Evolutionary conservation across 305 asterid species (phyloP), one percentile per base, ranked within the genome.

Genomic region (Salvia sclarea): DNA sequence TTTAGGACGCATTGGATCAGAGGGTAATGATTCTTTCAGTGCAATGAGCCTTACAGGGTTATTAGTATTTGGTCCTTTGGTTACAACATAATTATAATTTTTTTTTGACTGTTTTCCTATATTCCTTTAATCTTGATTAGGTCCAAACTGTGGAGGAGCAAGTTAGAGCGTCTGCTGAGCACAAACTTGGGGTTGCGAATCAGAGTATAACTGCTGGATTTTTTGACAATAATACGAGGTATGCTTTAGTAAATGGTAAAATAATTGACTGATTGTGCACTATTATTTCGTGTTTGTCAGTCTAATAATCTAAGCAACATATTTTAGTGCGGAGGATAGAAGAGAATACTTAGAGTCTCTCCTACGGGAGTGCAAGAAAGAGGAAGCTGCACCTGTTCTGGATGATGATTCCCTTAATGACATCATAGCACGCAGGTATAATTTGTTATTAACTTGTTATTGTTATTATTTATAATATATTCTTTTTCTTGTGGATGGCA

Each of bases 141-240:
- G 97, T 92, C 70, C 79, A 95, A 86, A 85, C 96, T 13, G 99
- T 95, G 83, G 99, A 95, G 86, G 99, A 95, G 80, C 98, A 95
- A 84, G 99, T 95, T 75, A 86, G 99, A 78, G 99, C 99, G 71
- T 83, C 99, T 20, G 99, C 99, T 52, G 99, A 95, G 82, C 99
- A 95, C 87, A 95, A 95, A 84, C 99, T 95, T 73, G 99, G 99
- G 78, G 98, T 95, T 75, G 99, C 99, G 40, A 95, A 95, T 81
- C 99, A 95, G 83, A 95, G 99, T 85, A 95, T 95, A 72, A 95
- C 99, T 80, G 99, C 99, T 76, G 99, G 99, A 0, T 95, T 95
- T 84, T 95, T 95, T 71, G 98, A 95, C 82, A 95, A 95, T 56
- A 92, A 95, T 80, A 95, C 99, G 14, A 95, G 99, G 98, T 89